A percentile compares a stretch with the other conserved stretches of the same genome.
Evolutionary conservation across 352 stramenopile genomes (phyloP).

Genomic region (Globisporangium carolinianum): DNA sequence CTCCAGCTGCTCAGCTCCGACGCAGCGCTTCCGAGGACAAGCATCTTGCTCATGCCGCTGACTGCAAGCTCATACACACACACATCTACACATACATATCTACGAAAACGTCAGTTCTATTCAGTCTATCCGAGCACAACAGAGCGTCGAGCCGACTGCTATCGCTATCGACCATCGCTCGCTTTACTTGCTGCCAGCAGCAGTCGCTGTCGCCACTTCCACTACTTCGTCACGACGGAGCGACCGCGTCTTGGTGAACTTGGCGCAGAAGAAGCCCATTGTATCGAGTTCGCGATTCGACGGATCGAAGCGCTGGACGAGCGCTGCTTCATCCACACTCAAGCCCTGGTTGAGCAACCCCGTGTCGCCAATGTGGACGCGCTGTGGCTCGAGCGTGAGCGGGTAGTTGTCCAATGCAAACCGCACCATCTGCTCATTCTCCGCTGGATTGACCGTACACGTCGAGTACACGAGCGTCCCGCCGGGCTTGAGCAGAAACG

Average conservation of each 20-base stretch:
- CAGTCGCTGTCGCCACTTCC: not conserved
- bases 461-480: conserved; percentile 93
- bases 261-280: conserved; percentile 93
- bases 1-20: too few species aligned
- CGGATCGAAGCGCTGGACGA: conserved; percentile 88
- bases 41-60: too few species aligned
- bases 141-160: too few species aligned
- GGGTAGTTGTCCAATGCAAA: conserved; percentile 87
- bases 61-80: too few species aligned
- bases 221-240: conserved; percentile 17
- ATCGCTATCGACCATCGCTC: not conserved
- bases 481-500: conserved; percentile 86
- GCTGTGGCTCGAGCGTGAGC: conserved; percentile 68
- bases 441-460: conserved; percentile 90
- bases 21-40: too few species aligned
- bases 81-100: too few species aligned
- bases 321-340: conserved; percentile 48
- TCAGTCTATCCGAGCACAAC: not conserved
- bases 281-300: conserved; percentile 70
- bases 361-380: conserved; percentile 47
- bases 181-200: not conserved
- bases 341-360: conserved; percentile 78
- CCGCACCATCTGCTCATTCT: conserved; percentile 91
- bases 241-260: conserved; percentile 84
- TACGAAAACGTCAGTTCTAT: not conserved